Evolutionary conservation across 306 rosid species (phyloP), one percentile per base, ranked within the genome.

Genomic region (Vigna angularis): DNA sequence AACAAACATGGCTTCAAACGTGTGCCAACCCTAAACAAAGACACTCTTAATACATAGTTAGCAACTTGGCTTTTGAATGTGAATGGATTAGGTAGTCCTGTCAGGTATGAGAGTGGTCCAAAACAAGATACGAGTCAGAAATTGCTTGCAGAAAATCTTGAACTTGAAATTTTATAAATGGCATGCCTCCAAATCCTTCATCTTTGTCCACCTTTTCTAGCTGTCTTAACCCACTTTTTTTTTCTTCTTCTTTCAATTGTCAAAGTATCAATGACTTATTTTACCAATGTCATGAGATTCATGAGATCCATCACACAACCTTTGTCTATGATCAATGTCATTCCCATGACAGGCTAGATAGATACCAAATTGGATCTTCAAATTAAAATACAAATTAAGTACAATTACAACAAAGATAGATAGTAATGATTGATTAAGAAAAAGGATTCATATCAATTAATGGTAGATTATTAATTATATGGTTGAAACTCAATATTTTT

Each of bases 311-410:
- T 40, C 61, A 72, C 77, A 28, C 48, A 56, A 56, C 62, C 70
- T 42, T 75, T 32, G 11, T 34, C n/a, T 49, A 78, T 55, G 3
- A 30, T 32, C 42, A 51, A 66, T 30, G 20, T 20, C 79, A 34
- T 65, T 82, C 63, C 73, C 85, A 36, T 58, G 85, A 73, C 86
- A 86, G 82, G 80, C 72, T 76, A 44, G 64, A 16, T 50, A 53
- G 74, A 66, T 26, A 42, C 68, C 40, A 28, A 42, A 2, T 55
- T 77, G 58, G 68, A 76, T 66, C 57, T 53, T 76, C 74, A 5
- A 42, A 18, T 49, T 49, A 63, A 10, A 65, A 47, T 76, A 36
- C 30, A 51, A 64, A 50, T 7, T 42, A 9, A 3, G 63, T 75
- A 24, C 51, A 17, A 13, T 49, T 49, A 11, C 38, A 30, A 48